These are phyloP conservation scores for Royoungia palumana DNA, from an alignment of 768 basidiomycete genomes.

Conservation along the genomic window DNA sequence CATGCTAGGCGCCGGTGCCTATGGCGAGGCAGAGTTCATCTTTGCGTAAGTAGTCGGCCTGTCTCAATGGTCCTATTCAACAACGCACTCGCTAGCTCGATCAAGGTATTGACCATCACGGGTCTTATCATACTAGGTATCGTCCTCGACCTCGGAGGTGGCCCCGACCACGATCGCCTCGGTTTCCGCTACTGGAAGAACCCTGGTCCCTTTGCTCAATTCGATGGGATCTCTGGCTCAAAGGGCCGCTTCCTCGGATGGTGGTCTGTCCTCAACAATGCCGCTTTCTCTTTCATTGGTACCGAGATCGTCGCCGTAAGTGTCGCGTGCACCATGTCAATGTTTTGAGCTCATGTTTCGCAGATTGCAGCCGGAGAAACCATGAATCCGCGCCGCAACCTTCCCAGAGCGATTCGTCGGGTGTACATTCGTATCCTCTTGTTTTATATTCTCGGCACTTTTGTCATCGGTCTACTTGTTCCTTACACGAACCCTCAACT, in stretches of 20 bases:
- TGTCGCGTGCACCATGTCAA: conserved; percentile 21
- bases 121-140: conserved; percentile 69
- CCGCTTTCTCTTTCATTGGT: conserved; percentile 91
- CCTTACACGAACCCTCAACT: conserved; percentile 64
- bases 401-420: conserved; percentile 55
- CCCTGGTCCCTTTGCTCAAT: conserved; percentile 87
- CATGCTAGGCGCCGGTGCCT: conserved; percentile 69
- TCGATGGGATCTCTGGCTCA: conserved; percentile 53
- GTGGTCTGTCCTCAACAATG: conserved; percentile 74
- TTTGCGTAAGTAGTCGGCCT: conserved; percentile 54
- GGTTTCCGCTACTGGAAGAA: conserved; percentile 71
- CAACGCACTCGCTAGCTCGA: conserved; percentile 42
- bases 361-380: conserved; percentile 89
- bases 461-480: conserved; percentile 80
- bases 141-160: conserved; percentile 85
- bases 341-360: conserved; percentile 2
- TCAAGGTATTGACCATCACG: conserved; percentile 85
- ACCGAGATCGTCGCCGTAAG: conserved; percentile 88
- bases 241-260: conserved; percentile 76
- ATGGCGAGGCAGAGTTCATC: conserved; percentile 83
- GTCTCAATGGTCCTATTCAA: not conserved
- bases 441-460: conserved; percentile 68
- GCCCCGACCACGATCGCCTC: conserved; percentile 71
- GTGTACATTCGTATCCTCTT: conserved; percentile 79
- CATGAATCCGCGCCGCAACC: conserved; percentile 75